A percentile compares a stretch with the other conserved stretches of the same genome.
These are phyloP conservation scores for Mimosa pudica DNA, from an alignment of 306 rosid species.

Conservation along the genomic window DNA sequence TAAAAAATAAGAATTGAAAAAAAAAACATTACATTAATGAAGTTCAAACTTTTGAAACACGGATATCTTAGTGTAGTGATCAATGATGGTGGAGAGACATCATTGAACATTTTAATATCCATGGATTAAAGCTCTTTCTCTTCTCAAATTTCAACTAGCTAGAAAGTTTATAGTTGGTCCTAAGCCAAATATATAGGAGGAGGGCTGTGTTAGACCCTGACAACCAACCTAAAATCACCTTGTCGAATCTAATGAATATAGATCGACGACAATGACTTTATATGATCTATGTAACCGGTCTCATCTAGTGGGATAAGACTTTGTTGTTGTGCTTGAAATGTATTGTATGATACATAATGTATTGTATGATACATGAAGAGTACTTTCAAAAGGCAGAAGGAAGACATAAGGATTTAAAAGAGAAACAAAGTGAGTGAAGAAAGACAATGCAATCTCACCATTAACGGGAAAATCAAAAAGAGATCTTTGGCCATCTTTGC, in stretches of 20 bases:
- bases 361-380: not conserved
- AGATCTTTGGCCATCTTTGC: conserved; percentile 85
- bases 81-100: not conserved
- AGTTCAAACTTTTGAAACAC: not conserved
- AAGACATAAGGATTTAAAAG: not conserved
- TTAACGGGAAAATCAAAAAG: conserved; percentile 70
- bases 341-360: not conserved
- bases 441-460: conserved; percentile 51
- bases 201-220: too few species aligned
- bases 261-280: too few species aligned
- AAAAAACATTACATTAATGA: not conserved
- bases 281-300: too few species aligned
- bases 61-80: not conserved
- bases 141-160: not conserved
- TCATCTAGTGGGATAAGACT: not conserved
- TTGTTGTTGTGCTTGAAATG: not conserved
- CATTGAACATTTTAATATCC: not conserved
- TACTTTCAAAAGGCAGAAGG: not conserved
- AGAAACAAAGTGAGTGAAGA: conserved; percentile 17
- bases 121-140: not conserved
- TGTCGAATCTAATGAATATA: too few species aligned
- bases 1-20: conserved; percentile 8
- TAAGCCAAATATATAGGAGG: too few species aligned
- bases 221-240: too few species aligned
- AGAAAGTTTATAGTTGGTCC: not conserved